Base-by-base conservation (phyloP, 345 rosid genomes). In the Populus euphratica region DNA sequence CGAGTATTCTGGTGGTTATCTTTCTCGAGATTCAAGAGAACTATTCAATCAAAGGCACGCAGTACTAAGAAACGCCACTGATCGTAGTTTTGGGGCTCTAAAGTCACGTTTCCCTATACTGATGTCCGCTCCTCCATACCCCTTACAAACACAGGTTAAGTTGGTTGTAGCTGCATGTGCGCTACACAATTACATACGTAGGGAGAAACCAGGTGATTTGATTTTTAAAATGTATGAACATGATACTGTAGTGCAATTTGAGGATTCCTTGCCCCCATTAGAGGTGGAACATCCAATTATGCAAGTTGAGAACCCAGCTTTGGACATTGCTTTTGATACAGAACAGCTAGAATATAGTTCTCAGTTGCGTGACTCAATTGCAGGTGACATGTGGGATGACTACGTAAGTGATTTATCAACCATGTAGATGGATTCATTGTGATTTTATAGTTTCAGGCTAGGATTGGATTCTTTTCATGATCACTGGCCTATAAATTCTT, bases 81-180 rank as follows among this genome's bases (percentile, higher is more conserved):
- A 81, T 72, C 86, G 90, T 2, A 78, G 75, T 63, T 89, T 94
- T 47, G 95, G 89, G 13, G 93, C 95, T 21, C 81, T 94, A 78
- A 94, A 90, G 82, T 91, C 89, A 54, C 88, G 98, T 14, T 94
- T 94, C 62, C 98, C 98, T 0, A 94, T 93, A 76, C 78, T 94
- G 79, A 86, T 83, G 82, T 74, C 95, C 23, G 94, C 97, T 82
- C 98, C 98, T 68, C 97, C 97, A 5, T 93, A 94, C 80, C 95
- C 98, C 64, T 86, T 93, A 38, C 97, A 87, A 72, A 91, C 93
- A 8, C 94, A 92, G 86, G 94, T 93, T 79, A 93, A 94, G 81
- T 79, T 94, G 85, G 95, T 94, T 18, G 89, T 94, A 31, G 98
- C 90, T 9, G 88, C 97, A 0, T 93, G 95, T 18, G 97, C 97